Conservation (phyloP, 345 rosid species). For the Acer saccharum region DNA sequence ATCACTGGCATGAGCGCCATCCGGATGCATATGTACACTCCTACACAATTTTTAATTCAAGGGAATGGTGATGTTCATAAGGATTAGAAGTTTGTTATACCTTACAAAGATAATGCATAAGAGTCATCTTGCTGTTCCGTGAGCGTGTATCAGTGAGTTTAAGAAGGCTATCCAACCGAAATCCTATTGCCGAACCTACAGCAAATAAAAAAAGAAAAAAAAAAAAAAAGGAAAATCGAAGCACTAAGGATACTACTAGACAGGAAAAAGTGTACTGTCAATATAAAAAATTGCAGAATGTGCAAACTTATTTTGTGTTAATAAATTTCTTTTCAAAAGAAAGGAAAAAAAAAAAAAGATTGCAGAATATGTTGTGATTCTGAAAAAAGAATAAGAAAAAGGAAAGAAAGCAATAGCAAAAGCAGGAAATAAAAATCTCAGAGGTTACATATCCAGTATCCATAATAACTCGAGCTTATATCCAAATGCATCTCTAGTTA, state of each 20-base stretch:
- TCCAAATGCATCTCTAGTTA: background rate
- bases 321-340: background rate
- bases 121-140: conserved; percentile 84
- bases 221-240: background rate
- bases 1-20: background rate
- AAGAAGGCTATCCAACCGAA: conserved; percentile 90
- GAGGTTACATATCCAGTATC: background rate
- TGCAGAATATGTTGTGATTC: too few species aligned
- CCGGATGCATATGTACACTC: background rate
- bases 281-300: background rate
- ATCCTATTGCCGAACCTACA: conserved; percentile 87
- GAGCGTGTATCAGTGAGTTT: conserved; percentile 93
- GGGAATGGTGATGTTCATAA: conserved; percentile 6
- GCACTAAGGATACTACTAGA: background rate
- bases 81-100: conserved; percentile 37
- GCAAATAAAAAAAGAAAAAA: conserved; percentile 1
- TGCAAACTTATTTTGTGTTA: background rate
- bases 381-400: too few species aligned
- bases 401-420: too few species aligned
- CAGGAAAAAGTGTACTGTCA: background rate
- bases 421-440: background rate
- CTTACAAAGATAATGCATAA: conserved; percentile 98
- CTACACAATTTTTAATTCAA: background rate
- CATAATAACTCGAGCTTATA: background rate
- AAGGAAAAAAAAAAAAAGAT: too few species aligned